These are phyloP conservation scores for Lecanicillium sp. DNA, from an alignment of 2,329 filamentous ascomycete species.

Conservation along the genomic window DNA sequence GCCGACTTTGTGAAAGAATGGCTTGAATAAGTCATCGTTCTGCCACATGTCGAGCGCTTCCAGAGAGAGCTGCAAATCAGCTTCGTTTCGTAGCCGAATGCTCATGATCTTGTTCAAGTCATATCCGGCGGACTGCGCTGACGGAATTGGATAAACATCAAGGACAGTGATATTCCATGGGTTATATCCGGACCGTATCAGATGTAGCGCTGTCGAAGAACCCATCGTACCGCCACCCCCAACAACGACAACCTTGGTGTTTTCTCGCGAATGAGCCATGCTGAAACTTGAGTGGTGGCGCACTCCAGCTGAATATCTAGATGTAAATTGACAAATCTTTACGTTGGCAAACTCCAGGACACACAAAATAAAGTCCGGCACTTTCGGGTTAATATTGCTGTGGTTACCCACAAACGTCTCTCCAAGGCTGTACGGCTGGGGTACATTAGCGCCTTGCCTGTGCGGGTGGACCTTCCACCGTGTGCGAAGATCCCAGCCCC, in stretches of 20 bases:
- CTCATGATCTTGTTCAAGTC: conserved; percentile 41
- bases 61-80: conserved; percentile 22
- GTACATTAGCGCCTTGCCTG: too few species aligned
- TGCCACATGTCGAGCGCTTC: conserved; percentile 31
- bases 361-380: too few species aligned
- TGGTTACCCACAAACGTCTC: too few species aligned
- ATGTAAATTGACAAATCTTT: too few species aligned
- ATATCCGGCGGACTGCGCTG: conserved; percentile 36
- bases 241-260: conserved; percentile 28
- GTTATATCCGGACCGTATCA: conserved; percentile 33
- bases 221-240: conserved; percentile 41
- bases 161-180: conserved; percentile 36
- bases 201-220: conserved; percentile 38
- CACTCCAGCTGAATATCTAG: too few species aligned
- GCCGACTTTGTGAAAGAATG: conserved; percentile 36
- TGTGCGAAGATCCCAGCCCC: too few species aligned
- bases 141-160: conserved; percentile 37
- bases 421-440: too few species aligned
- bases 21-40: conserved; percentile 33
- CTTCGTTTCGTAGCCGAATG: conserved; percentile 23
- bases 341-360: too few species aligned
- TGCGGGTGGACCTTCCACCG: too few species aligned
- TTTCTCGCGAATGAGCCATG: conserved; percentile 16
- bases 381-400: too few species aligned
- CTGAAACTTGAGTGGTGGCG: neutral